Base-by-base conservation (phyloP, 2,329 filamentous ascomycete species). In the Ceratocystiopsis minuta region DNA sequence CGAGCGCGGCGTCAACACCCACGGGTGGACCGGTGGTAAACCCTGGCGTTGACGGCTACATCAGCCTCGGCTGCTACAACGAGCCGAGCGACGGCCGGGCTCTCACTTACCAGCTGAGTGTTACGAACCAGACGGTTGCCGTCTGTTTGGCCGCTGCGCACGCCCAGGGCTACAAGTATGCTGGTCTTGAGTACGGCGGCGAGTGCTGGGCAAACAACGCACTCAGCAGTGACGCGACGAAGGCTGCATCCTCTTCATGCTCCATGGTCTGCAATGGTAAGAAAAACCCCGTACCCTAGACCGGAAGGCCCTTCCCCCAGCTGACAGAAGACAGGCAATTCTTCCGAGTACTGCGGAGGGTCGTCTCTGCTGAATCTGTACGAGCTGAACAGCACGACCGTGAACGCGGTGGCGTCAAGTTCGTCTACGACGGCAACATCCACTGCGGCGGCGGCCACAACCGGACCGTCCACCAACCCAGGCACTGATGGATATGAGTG, bases 141-240 rank as follows among this genome's bases (percentile, higher is more conserved):
- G 11, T 17, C 16, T 55, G 54, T 17, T 40, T 55, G 17, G 42
- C 42, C n/a, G 50, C 51, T 10, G 37, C 32, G 9, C n/a, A n/a
- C n/a, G 56, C 52, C n/a, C 48, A 38, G 1, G 34, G 28, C 17
- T 47, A 47, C 20, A 16, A 14, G 4, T 55, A 54, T 20, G 53
- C 55, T 3, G 59, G 58, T 4, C 42, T 56, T 1, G 58, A 62
- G 43, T 62, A 58, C 40, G 50, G 51, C 4, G 50, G 51, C 16
- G 49, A 52, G 37, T 49, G 47, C 42, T 49, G 47, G 47, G 43
- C 32, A 15, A 44, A 40, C 35, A 34, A 37, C n/a, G 7, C 41
- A 1, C 33, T 49, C 9, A n/a, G n/a, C 20, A 32, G 44, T n/a
- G 45, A 36, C 9, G 42, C 39, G 4, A 47, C 51, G 16, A 28